phyloP scores from a whole-genome alignment of 2,329 filamentous ascomycete species.

The Talaromyces albobiverticillius region DNA sequence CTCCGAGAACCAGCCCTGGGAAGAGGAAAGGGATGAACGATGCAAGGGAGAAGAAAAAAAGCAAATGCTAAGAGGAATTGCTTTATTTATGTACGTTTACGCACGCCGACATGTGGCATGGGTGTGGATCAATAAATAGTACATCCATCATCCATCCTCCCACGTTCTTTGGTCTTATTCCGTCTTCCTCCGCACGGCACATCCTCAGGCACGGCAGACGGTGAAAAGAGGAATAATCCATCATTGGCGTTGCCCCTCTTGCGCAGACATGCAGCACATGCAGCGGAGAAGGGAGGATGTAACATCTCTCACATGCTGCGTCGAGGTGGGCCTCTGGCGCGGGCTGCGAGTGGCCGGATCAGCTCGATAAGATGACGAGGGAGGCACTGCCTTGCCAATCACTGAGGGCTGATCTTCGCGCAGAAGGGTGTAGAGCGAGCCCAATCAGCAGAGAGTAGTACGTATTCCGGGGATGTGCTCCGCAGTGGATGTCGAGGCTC shows the following conservation, averaged over 20 bases:
- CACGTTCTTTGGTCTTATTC: not conserved
- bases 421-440: no score
- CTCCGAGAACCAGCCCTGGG: conserved; percentile 7
- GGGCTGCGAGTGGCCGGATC: not conserved
- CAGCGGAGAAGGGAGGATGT: not conserved
- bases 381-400: no score
- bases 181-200: no score
- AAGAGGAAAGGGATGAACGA: not conserved
- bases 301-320: not conserved
- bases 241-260: not conserved
- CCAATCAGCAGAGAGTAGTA: no score
- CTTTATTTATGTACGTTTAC: no score
- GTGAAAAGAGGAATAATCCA: no score
- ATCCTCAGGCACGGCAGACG: no score
- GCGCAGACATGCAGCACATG: not conserved
- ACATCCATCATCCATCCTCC: not conserved
- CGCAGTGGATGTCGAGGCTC: not conserved
- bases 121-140: no score
- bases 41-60: not conserved
- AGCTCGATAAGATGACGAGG: not conserved
- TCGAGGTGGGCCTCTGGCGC: not conserved
- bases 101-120: no score
- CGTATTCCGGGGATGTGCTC: no score
- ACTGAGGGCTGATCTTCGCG: no score
- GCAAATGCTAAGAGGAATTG: conserved; percentile 3